These are phyloP conservation scores for Cryphonectria naterciae DNA, from an alignment of 2,329 filamentous ascomycete genomes.

Conservation along the genomic window DNA sequence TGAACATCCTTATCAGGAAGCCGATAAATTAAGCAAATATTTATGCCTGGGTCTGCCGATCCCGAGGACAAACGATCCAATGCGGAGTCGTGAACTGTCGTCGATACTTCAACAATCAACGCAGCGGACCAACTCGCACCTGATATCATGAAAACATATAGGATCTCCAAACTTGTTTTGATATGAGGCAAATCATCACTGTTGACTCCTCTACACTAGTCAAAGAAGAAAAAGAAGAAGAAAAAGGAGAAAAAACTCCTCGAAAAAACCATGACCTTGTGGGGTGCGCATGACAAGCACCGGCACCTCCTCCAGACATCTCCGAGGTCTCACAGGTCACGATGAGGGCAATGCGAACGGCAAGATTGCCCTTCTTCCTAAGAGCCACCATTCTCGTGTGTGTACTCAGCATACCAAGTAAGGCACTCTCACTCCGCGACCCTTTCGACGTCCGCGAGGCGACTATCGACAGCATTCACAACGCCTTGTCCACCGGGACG, in stretches of 20 bases:
- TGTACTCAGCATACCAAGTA: not conserved
- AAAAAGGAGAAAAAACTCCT: too few species aligned
- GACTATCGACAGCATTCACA: conserved; percentile 60
- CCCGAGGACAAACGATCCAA: not conserved
- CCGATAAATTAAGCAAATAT: not conserved
- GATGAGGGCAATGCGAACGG: not conserved
- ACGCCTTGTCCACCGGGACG: conserved; percentile 55
- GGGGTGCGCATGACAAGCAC: not conserved
- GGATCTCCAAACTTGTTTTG: not conserved
- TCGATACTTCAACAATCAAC: not conserved
- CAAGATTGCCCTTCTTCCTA: not conserved
- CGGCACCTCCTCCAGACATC: not conserved
- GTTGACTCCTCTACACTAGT: not conserved
- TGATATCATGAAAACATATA: not conserved
- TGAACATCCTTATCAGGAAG: not conserved
- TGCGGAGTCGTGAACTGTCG: not conserved
- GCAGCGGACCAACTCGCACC: not conserved
- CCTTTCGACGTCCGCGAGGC: conserved; percentile 59
- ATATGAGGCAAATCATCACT: not conserved
- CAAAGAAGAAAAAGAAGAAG: too few species aligned
- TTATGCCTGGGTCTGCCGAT: not conserved
- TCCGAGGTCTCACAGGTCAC: not conserved
- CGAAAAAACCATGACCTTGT: not conserved
- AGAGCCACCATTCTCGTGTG: not conserved
- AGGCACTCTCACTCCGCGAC: conserved; percentile 18